Percentiles rank a stretch among this genome's conserved stretches.
phyloP scores from a whole-genome alignment of 495 filamentous ascomycete species.

The Penicillium malachiteum region DNA sequence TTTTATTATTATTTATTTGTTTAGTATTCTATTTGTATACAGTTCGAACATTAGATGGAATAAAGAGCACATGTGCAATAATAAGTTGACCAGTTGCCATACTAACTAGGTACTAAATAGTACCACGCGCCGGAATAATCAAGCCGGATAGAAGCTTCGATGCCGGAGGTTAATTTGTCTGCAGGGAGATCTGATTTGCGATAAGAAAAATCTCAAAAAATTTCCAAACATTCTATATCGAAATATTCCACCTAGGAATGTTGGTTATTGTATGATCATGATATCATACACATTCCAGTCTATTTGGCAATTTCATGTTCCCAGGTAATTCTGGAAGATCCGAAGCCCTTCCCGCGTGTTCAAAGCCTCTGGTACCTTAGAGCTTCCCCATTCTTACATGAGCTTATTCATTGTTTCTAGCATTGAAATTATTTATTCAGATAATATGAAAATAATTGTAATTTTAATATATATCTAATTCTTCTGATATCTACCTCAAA shows the following conservation, averaged over 20 bases:
- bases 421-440: neutral
- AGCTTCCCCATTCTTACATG: neutral
- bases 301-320: neutral
- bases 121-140: no score
- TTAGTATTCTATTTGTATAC: no score
- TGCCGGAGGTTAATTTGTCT: slow-evolving; percentile 13
- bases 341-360: neutral
- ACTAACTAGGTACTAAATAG: no score
- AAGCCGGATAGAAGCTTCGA: slow-evolving; percentile 18
- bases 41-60: no score
- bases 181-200: neutral
- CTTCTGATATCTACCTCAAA: neutral
- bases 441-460: neutral
- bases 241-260: neutral
- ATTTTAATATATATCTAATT: neutral
- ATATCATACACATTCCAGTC: neutral
- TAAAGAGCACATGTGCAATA: no score
- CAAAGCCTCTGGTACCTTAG: neutral
- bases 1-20: no score
- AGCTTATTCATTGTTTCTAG: neutral
- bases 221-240: neutral
- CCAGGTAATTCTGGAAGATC: neutral
- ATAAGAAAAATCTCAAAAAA: no score
- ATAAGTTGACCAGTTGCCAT: no score
- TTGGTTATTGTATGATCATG: neutral